Evolutionary conservation across 1,139 yeast species (phyloP).

Genomic region (Kurtzmaniella quercitrusa): DNA sequence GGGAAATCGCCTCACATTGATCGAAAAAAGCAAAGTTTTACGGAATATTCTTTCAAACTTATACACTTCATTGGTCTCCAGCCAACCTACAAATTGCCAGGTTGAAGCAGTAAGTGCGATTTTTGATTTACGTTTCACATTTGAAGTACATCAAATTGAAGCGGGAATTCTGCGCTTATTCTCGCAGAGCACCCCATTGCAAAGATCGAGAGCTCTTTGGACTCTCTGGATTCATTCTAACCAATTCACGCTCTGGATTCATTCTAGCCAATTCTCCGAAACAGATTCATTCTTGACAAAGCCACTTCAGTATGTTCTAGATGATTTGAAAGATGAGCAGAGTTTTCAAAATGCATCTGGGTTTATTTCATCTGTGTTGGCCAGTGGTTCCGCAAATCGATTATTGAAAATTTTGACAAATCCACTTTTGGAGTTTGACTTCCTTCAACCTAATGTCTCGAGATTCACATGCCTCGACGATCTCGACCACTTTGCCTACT

Average conservation of each 20-base stretch:
- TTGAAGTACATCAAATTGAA: conserved; percentile 44
- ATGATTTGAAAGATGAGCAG: conserved; percentile 44
- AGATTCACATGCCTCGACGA: conserved; percentile 41
- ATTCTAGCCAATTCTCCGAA: conserved; percentile 40
- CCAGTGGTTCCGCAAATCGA: conserved; percentile 54
- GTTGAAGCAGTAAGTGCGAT: conserved; percentile 58
- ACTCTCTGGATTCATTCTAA: conserved; percentile 59
- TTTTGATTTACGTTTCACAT: conserved; percentile 29
- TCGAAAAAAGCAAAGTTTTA: conserved; percentile 27
- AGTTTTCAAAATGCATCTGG: conserved; percentile 28
- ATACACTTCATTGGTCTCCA: conserved; percentile 45
- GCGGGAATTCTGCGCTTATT: conserved; percentile 55
- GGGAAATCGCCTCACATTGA: conserved; percentile 15
- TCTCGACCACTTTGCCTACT: conserved; percentile 54
- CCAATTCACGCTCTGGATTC: conserved; percentile 59
- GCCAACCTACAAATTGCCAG: conserved; percentile 47
- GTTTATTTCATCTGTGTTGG: conserved; percentile 50
- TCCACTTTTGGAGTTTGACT: conserved; percentile 42
- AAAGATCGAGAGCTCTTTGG: conserved; percentile 46
- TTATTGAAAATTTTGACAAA: conserved; percentile 53
- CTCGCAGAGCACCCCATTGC: conserved; percentile 22
- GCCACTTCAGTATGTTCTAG: conserved; percentile 68
- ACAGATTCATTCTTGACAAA: conserved; percentile 48
- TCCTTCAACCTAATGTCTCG: conserved; percentile 13
- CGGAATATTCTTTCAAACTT: conserved; percentile 35